A percentile compares a stretch with the other conserved stretches of the same genome.
Conservation (phyloP, 805 yeast species). For the Wickerhamomyces hampshirensis region DNA sequence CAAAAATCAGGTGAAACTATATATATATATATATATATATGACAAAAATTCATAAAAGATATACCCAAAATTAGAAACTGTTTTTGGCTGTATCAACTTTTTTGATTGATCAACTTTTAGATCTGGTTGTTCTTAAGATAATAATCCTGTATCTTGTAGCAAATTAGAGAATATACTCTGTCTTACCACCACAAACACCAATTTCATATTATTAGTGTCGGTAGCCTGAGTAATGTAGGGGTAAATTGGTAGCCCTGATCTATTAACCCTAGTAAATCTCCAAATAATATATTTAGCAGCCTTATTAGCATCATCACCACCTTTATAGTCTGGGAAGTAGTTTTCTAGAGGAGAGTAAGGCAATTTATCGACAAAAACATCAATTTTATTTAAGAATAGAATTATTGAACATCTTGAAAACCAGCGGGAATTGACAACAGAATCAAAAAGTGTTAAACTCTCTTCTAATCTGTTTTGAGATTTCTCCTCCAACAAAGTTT, state of each 20-base stretch:
- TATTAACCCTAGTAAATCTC: constrained; percentile 81
- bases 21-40: too few species aligned
- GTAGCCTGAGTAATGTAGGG: constrained; percentile 96
- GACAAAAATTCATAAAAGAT: too few species aligned
- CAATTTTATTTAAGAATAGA: constrained; percentile 83
- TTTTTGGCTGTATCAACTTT: too few species aligned
- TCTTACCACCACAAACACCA: constrained; percentile 81
- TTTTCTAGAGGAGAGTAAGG: constrained; percentile 76
- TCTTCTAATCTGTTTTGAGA: constrained; percentile 77
- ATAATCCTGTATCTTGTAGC: constrained; percentile 69
- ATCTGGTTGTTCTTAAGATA: too few species aligned
- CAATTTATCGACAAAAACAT: constrained; percentile 81
- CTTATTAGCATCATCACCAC: constrained; percentile 83
- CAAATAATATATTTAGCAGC: constrained; percentile 90
- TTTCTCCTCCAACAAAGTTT: constrained; percentile 70
- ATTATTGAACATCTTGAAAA: constrained; percentile 83
- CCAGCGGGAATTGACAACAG: constrained; percentile 91
- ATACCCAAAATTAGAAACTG: too few species aligned
- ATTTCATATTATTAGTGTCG: constrained; percentile 81
- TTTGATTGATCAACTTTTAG: too few species aligned
- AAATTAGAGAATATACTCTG: constrained; percentile 76
- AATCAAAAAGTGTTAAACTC: constrained; percentile 78
- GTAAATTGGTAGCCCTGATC: constrained; percentile 74
- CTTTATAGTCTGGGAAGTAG: constrained; percentile 86
- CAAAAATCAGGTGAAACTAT: too few species aligned